Conservation (phyloP, 2,329 filamentous ascomycete genomes). For the Calonectria henricotiae region DNA sequence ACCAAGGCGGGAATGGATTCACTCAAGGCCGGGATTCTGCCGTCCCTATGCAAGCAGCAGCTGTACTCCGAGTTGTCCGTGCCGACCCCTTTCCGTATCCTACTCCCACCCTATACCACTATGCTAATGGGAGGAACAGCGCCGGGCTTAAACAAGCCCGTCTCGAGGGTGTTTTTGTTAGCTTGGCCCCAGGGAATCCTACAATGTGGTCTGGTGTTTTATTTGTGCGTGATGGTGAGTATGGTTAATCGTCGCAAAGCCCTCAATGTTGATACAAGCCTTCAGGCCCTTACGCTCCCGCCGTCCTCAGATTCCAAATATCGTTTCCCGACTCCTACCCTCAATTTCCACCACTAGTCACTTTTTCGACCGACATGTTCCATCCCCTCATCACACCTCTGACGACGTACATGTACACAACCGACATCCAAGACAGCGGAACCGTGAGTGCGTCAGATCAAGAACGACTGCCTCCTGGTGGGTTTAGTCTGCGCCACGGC, state of each 20-base stretch:
- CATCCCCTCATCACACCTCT: conserved; percentile 93
- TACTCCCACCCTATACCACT: conserved; percentile 21
- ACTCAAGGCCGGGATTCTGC: conserved; percentile 64
- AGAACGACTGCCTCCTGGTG: conserved; percentile 87
- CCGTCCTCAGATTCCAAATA: conserved; percentile 91
- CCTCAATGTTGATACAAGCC: conserved; percentile 9
- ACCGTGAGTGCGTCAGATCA: conserved; percentile 89
- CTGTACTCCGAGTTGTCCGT: conserved; percentile 87
- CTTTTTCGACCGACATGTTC: conserved; percentile 93
- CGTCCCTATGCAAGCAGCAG: conserved; percentile 80
- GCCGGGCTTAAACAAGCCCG: conserved; percentile 86
- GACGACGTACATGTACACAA: conserved; percentile 95
- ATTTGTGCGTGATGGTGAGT: conserved; percentile 88
- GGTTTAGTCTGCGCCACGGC: conserved; percentile 91
- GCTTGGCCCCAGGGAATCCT: conserved; percentile 85
- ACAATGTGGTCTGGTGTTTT: conserved; percentile 91
- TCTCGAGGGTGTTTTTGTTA: conserved; percentile 90
- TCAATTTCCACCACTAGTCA: conserved; percentile 84
- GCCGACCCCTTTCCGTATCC: conserved; percentile 25
- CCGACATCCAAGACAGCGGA: conserved; percentile 81
- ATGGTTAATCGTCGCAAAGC: too few relatives aligned
- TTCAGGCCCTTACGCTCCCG: conserved; percentile 88
- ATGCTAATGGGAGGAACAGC: conserved; percentile 65
- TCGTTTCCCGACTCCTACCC: conserved; percentile 89
- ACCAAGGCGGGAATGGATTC: conserved; percentile 60